Evolutionary conservation across 768 basidiomycete genomes (phyloP).

Genomic region (Russula griseocarnosa): DNA sequence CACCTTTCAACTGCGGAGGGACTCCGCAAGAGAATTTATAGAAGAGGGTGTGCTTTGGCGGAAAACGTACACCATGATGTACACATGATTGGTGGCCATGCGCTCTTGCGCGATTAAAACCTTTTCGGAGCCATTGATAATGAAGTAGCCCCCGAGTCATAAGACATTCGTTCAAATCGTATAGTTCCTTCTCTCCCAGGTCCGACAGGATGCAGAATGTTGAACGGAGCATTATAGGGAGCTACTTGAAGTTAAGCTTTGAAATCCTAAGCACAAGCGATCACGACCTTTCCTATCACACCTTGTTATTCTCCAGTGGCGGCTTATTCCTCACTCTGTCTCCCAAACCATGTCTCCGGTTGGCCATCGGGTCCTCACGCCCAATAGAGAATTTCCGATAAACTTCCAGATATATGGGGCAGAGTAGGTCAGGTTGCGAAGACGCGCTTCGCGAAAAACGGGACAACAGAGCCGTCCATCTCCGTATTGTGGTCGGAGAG

Average conservation of each 20-base stretch:
- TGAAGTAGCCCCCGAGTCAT: constrained; percentile 99
- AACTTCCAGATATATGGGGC: constrained; percentile 94
- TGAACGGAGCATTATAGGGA: constrained; percentile 96
- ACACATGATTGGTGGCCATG: constrained; percentile 99
- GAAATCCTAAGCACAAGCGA: neutral
- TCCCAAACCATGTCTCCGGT: constrained; percentile 78
- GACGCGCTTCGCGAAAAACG: constrained; percentile 91
- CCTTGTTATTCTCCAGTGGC: constrained; percentile 65
- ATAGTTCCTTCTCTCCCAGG: constrained; percentile 74
- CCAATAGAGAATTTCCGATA: constrained; percentile 78
- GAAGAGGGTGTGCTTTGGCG: constrained; percentile 96
- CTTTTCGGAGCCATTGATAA: constrained; percentile 99
- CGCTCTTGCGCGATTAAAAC: constrained; percentile 99
- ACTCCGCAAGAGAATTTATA: constrained; percentile 89
- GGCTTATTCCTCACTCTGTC: constrained; percentile 57
- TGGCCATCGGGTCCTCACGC: constrained; percentile 73
- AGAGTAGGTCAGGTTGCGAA: constrained; percentile 94
- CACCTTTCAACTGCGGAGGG: constrained; percentile 96
- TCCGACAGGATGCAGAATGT: constrained; percentile 89
- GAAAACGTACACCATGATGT: too few relatives aligned
- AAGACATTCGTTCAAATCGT: constrained; percentile 94
- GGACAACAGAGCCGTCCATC: constrained; percentile 92
- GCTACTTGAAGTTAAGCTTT: constrained; percentile 43
- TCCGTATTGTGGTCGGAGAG: constrained; percentile 96
- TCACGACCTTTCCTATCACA: constrained; percentile 87